Evolutionary conservation across 306 rosid species (phyloP).

Genomic region (Rubus idaeus): DNA sequence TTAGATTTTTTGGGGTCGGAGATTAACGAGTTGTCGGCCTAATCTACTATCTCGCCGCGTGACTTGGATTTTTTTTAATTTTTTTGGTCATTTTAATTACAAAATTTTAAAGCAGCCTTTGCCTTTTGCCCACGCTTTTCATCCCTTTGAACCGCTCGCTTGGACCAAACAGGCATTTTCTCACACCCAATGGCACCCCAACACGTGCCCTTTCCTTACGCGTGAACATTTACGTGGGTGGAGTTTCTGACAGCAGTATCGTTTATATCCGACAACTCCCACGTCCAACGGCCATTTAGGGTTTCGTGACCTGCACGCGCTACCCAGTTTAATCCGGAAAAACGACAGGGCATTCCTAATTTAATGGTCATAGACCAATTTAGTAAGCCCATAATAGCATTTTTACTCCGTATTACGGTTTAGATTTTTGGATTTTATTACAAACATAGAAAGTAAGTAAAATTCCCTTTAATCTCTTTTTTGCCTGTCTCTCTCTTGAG

Average conservation of each 20-base stretch:
- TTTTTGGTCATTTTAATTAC: neutral
- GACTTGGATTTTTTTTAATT: conserved; percentile 25
- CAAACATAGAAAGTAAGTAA: neutral
- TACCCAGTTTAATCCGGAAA: neutral
- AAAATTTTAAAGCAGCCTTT: neutral
- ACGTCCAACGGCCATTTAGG: neutral
- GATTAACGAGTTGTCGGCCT: conserved; percentile 29
- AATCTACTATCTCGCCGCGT: conserved; percentile 28
- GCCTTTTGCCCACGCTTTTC: conserved; percentile 10
- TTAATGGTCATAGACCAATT: neutral
- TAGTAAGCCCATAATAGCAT: neutral
- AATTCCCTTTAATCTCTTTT: neutral
- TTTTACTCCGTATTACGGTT: neutral
- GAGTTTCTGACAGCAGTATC: conserved; percentile 18
- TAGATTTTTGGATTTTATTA: neutral
- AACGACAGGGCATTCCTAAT: neutral
- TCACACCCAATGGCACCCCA: neutral
- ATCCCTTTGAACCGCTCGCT: conserved; percentile 32
- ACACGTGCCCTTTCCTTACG: conserved; percentile 19
- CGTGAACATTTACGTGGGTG: conserved; percentile 1
- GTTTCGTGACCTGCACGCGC: neutral
- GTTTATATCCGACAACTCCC: conserved; percentile 16
- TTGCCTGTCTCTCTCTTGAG: neutral
- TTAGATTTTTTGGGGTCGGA: too few species aligned
- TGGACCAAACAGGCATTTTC: neutral